phyloP scores from a whole-genome alignment of 768 basidiomycete genomes.

The Xerocomus brunneocitrinus region DNA sequence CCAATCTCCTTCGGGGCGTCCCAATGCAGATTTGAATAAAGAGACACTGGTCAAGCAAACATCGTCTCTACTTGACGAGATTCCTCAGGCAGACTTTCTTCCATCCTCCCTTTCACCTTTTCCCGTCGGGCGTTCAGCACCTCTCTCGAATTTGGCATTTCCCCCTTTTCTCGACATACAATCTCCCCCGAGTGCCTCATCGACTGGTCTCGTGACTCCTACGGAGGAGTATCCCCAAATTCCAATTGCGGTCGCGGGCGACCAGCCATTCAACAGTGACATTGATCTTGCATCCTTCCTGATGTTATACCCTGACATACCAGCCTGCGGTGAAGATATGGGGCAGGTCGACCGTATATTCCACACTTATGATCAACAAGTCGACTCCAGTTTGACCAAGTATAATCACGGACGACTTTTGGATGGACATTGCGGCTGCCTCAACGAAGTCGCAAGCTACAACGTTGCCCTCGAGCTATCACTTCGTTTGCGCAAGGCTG shows the following conservation, averaged over 20 bases:
- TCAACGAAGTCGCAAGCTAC: conserved; percentile 51
- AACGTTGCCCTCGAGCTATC: conserved; percentile 63
- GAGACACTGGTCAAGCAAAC: conserved; percentile 2
- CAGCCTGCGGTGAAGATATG: conserved; percentile 12
- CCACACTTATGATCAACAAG: background rate
- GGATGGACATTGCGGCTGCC: conserved; percentile 52
- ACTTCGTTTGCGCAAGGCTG: conserved; percentile 54
- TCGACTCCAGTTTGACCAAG: conserved; percentile 11
- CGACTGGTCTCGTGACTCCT: conserved; percentile 39
- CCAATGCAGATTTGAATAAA: conserved; percentile 4
- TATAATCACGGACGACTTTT: conserved; percentile 9
- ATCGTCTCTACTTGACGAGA: conserved; percentile 1
- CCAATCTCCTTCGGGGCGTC: background rate
- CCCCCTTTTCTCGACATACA: conserved; percentile 18
- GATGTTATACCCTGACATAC: conserved; percentile 29
- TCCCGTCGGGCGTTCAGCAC: conserved; percentile 28
- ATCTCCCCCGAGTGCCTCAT: conserved; percentile 27
- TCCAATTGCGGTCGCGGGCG: conserved; percentile 25
- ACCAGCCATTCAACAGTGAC: conserved; percentile 30
- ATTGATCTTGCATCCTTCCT: conserved; percentile 43
- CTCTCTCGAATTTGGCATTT: conserved; percentile 8
- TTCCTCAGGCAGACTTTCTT: conserved; percentile 21
- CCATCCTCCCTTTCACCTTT: conserved; percentile 30
- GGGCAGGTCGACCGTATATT: conserved; percentile 9
- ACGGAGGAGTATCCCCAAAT: conserved; percentile 40